Evolutionary conservation across 140 eudicot species (phyloP), one percentile per base, ranked within the genome.

Genomic region (Erigeron philadelphicus): DNA sequence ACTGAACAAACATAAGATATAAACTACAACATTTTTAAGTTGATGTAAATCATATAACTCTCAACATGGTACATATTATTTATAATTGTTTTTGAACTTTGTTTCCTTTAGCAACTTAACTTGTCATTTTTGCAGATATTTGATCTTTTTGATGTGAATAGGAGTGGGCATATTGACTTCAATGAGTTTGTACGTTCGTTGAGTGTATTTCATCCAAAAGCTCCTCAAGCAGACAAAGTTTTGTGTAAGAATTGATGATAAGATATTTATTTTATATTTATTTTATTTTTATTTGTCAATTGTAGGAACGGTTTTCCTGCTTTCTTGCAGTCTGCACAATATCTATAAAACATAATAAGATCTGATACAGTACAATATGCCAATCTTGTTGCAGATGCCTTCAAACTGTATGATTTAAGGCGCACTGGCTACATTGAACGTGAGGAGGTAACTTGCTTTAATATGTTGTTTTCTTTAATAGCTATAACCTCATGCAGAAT

Each of bases 161-260:
- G 75, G 35, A 77, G 78, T 76, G 90, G 90, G 43, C 68, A 78
- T 63, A 81, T 84, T 46, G 87, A 79, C 57, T 81, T 81, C 49
- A 80, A 67, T 1, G 90, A 84, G 77, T 84, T 84, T 79, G 82
- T 84, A 55, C 72, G 84, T 76, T 76, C 84, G 9, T 55, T 81
- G 71, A 13, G 84, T 61, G 78, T 81, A 45, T 84, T 84, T 69
- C 90, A 84, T 71, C 90, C 90, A 11, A 81, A 79, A 61, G 86
- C 87, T 46, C 84, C 90, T 40, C 83, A 81, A 76, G 83, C 77
- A 46, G 90, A 84, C 45, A 84, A 84, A 79, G 50, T 79, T 77
- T 42, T 75, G 48, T 81, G 90, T 81, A 79, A 15, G 84, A 47
- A 61, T 48, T 38, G 17, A 71, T 47, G 35, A 62, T 64, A 64